Base-by-base conservation (phyloP, 768 basidiomycete species). In the Kwoniella sp. region DNA sequence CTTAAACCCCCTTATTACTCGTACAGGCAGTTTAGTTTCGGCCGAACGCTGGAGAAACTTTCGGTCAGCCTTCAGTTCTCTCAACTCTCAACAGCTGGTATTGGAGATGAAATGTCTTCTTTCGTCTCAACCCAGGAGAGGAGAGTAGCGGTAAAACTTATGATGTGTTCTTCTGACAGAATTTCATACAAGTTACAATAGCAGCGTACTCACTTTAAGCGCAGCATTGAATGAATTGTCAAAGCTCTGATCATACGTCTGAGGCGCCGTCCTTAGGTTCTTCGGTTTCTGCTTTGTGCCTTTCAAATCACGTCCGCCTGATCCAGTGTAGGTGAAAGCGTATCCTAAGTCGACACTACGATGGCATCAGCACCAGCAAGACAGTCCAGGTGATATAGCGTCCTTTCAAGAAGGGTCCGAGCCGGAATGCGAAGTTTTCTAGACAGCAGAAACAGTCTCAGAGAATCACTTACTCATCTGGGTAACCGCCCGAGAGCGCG, bases 211-310 rank as follows among this genome's bases (percentile, higher is more conserved):
- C 56, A 88, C 88, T 82, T 86, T 82, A 25, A 94, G 80, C 46
- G 89, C 85, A 63, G 82, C 86, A 76, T 94, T 94, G 71, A 84
- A 85, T 8, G 76, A 78, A 66, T 89, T 85, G 12, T 92, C 89
- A 66, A 92, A 94, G 1, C 83, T 83, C 77, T 95, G 92, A 76
- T 94, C 86, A 54, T 83, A 88, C 68, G 87, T 91, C 77, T 96
- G 93, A 3, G 88, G 88, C 9, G 89, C 93, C 0, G 92, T 94
- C 15, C 93, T 88, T 49, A 95, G 86, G 80, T 95, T 95, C 79
- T 94, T 93, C 0, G 90, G 92, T 1, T 85, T 85, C 2, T 82
- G 77, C 76, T 88, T 88, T 0, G 93, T 95, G 12, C 93, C 93
- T 77, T 84, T 91, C 44, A 95, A 83, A 78, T 93, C 88, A 36